Percentiles rank a stretch among this genome's conserved stretches.
These are phyloP conservation scores for Wickerhamiella shivajii DNA, from an alignment of 805 yeast genomes.

Conservation along the genomic window DNA sequence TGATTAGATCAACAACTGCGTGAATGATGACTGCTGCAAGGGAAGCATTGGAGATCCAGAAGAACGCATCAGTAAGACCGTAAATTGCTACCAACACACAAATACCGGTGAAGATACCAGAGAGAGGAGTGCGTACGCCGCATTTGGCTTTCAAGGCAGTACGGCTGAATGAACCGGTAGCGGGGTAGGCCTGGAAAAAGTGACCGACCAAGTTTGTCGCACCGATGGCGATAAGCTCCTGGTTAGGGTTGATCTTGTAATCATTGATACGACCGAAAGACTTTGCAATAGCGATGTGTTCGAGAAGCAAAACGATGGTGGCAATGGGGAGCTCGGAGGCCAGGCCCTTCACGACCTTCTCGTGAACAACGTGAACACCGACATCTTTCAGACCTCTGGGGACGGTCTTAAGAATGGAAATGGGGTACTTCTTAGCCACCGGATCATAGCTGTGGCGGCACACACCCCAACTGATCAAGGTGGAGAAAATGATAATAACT, in stretches of 20 bases:
- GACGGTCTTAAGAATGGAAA: constrained; percentile 57
- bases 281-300: constrained; percentile 86
- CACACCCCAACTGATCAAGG: constrained; percentile 69
- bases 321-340: constrained; percentile 79
- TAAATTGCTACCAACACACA: constrained; percentile 80
- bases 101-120: constrained; percentile 80
- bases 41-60: constrained; percentile 80
- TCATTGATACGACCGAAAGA: constrained; percentile 88
- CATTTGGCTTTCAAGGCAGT: constrained; percentile 90
- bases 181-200: constrained; percentile 85
- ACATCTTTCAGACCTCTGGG: constrained; percentile 71
- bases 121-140: constrained; percentile 88
- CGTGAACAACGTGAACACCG: constrained; percentile 55
- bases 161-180: constrained; percentile 91
- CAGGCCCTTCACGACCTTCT: constrained; percentile 41
- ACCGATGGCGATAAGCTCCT: constrained; percentile 88
- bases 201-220: constrained; percentile 82
- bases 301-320: constrained; percentile 64
- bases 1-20: constrained; percentile 76
- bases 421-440: constrained; percentile 30
- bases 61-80: constrained; percentile 69
- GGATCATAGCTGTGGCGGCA: constrained; percentile 36
- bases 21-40: constrained; percentile 81
- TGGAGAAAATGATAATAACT: constrained; percentile 63
- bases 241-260: constrained; percentile 82